phyloP scores from a whole-genome alignment of 108 stramenopile species.

The Aurantiochytrium sp. region DNA sequence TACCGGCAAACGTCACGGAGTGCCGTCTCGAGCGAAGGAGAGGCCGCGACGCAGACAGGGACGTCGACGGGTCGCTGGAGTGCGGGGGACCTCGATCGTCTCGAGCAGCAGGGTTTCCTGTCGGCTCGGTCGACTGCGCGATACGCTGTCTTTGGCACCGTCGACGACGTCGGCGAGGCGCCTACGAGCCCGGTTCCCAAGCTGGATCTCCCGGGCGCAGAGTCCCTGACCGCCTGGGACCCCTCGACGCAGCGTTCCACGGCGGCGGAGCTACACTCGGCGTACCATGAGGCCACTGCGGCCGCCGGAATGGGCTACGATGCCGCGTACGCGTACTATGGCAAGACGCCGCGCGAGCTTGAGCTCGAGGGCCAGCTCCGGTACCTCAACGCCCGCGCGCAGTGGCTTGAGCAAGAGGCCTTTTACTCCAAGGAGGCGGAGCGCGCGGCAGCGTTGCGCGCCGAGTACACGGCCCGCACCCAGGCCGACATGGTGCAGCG shows the following conservation, averaged over 20 bases:
- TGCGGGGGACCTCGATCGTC: background rate
- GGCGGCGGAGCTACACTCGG: background rate
- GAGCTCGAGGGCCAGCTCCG: slow-evolving; percentile 9
- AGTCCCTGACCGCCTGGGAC: background rate
- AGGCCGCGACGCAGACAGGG: background rate
- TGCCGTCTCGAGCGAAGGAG: background rate
- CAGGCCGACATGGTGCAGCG: slow-evolving; percentile 5
- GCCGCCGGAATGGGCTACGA: background rate
- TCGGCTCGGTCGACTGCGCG: background rate
- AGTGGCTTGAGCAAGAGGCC: slow-evolving; percentile 12
- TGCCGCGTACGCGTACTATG: background rate
- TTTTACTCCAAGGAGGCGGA: background rate
- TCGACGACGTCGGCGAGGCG: background rate
- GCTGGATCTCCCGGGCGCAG: no score
- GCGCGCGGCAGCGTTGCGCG: background rate
- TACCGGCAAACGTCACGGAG: background rate
- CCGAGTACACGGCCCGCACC: slow-evolving; percentile 25
- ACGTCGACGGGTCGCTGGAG: slow-evolving; percentile 9
- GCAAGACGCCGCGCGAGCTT: background rate
- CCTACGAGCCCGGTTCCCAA: no score
- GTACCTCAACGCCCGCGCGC: background rate
- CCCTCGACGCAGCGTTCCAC: background rate
- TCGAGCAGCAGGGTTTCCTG: slow-evolving; percentile 1
- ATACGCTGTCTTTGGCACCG: background rate
- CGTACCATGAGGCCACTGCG: background rate